A percentile compares a stretch with the other conserved stretches of the same genome.
Evolutionary conservation across 2,329 filamentous ascomycete species (phyloP).

Genomic region (Neofusicoccum sp.): DNA sequence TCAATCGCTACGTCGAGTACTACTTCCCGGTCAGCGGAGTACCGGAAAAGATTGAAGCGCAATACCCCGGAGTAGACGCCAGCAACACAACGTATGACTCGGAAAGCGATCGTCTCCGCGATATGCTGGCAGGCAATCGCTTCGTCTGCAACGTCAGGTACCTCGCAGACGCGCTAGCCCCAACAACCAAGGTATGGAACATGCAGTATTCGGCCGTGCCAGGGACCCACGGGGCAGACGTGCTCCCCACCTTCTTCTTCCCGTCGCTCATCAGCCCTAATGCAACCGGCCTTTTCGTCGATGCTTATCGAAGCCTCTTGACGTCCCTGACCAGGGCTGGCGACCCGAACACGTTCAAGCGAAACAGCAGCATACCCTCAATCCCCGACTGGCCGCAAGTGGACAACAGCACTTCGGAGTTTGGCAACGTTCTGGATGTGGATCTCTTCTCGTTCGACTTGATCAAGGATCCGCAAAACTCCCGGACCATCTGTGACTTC

Average conservation of each 20-base stretch:
- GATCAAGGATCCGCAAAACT: neutral
- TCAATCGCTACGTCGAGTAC: slow-evolving; percentile 34
- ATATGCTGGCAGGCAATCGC: slow-evolving; percentile 40
- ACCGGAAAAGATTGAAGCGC: slow-evolving; percentile 37
- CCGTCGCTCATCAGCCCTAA: neutral
- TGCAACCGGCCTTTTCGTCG: neutral
- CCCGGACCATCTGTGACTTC: neutral
- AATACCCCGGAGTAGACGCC: slow-evolving; percentile 31
- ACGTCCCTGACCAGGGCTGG: neutral
- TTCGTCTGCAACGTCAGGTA: slow-evolving; percentile 32
- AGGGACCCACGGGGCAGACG: slow-evolving; percentile 45
- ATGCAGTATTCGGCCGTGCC: slow-evolving; percentile 48
- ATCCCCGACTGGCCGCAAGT: slow-evolving; percentile 3
- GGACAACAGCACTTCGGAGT: neutral
- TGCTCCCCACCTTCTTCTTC: slow-evolving; percentile 33
- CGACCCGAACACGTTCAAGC: neutral
- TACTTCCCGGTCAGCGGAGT: slow-evolving; percentile 13
- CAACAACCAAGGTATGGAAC: slow-evolving; percentile 36
- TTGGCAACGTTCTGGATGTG: slow-evolving; percentile 5
- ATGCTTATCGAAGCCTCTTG: neutral
- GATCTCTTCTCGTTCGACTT: neutral
- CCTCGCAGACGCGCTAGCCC: slow-evolving; percentile 41
- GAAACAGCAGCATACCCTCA: neutral
- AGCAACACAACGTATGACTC: slow-evolving; percentile 29
- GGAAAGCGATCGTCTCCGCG: slow-evolving; percentile 34